Evolutionary conservation across 257 asterid species (phyloP), one percentile per base, ranked within the genome.

Genomic region (Capsicum rhomboideum): DNA sequence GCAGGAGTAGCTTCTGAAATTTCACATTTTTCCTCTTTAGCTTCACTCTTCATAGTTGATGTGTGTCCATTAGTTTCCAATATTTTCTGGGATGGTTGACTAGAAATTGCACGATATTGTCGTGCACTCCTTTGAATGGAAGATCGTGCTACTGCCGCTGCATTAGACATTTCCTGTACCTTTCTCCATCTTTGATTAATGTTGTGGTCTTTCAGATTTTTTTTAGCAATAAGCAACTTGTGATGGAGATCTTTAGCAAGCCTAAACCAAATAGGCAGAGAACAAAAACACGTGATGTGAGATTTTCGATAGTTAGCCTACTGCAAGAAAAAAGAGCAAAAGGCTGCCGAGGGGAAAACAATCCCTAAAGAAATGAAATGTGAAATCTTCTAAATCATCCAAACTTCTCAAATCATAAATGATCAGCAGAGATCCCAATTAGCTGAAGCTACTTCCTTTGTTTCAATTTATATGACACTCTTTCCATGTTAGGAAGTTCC

Each of bases 101-200:
- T 78, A 67, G 90, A 90, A 89, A 79, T 66, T 77, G 92, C 82
- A 17, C 97, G 97, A 79, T 82, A 88, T 86, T 90, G 90, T 50
- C 98, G 88, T 78, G 93, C 86, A 88, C 90, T 91, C 87, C 86
- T 87, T 85, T 95, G 97, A 87, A 95, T 92, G 78, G 86, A 74
- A 52, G 98, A 97, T 40, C 98, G 98, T 54, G 99, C 99, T 54
- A 91, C 88, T 82, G 95, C 93, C 83, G 97, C 98, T 77, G 90
- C 89, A 83, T 91, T 82, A 8, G 90, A 87, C 81, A 93, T 86
- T 87, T 95, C 97, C 83, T 89, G 92, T 86, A 88, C 88, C 91
- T 92, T 92, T 81, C 88, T 80, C 83, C 85, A 82, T 87, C 91
- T 91, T 89, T 92, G 93, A 84, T 88, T 83, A 80, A 80, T 82